Percentiles rank a stretch among this genome's conserved stretches.
These are phyloP conservation scores for Coniferiporia sulphurascens DNA, from an alignment of 1,284 basidiomycete species.

Conservation along the genomic window DNA sequence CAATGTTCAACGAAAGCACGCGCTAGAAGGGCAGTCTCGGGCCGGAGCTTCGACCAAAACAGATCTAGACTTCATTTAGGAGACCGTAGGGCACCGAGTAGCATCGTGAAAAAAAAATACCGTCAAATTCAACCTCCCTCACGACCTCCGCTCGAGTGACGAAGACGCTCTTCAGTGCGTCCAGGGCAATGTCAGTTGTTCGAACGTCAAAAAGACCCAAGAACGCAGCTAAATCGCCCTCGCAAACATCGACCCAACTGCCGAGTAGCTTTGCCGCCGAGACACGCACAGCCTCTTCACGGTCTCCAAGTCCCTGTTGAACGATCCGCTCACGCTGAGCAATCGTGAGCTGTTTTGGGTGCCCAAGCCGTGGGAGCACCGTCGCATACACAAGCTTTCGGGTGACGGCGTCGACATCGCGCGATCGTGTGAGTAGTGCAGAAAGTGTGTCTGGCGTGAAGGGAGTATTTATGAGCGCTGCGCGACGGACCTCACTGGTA, in stretches of 20 bases:
- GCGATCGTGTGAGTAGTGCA: constrained; percentile 72
- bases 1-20: constrained; percentile 86
- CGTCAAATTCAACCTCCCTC: constrained; percentile 67
- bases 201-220: constrained; percentile 59
- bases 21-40: constrained; percentile 81
- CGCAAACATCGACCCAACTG: constrained; percentile 60
- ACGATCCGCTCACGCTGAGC: constrained; percentile 77
- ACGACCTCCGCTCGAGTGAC: constrained; percentile 55
- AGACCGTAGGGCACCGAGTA: background rate
- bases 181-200: constrained; percentile 50
- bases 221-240: constrained; percentile 44
- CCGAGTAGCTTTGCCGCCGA: constrained; percentile 78
- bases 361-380: constrained; percentile 53
- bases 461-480: constrained; percentile 78
- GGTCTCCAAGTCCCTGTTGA: constrained; percentile 81
- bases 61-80: constrained; percentile 40
- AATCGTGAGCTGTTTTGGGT: constrained; percentile 67
- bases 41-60: constrained; percentile 76
- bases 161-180: constrained; percentile 63
- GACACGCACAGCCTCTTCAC: constrained; percentile 77
- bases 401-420: constrained; percentile 81
- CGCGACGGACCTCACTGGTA: constrained; percentile 83
- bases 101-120: constrained; percentile 37
- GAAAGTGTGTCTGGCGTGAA: constrained; percentile 58
- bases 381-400: constrained; percentile 79